A percentile compares a stretch with the other conserved stretches of the same genome.
These are phyloP conservation scores for Cercospora janseana DNA, from an alignment of 2,329 filamentous ascomycete species.

Conservation along the genomic window DNA sequence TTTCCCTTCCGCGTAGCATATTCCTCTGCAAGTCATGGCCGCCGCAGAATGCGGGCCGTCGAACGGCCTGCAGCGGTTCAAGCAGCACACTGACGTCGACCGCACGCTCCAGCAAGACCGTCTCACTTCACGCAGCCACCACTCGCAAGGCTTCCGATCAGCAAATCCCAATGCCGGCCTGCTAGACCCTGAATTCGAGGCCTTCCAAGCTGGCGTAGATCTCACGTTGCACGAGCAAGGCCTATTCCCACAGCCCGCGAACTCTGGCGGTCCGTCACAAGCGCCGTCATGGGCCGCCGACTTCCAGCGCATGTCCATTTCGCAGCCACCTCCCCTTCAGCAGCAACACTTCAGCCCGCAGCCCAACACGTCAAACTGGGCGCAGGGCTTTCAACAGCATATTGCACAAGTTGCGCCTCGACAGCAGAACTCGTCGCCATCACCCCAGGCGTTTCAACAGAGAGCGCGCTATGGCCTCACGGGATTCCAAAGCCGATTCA, in stretches of 20 bases:
- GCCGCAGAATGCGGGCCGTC: slow-evolving; percentile 72
- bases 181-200: slow-evolving; percentile 66
- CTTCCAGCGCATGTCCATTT: slow-evolving; percentile 50
- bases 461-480: slow-evolving; percentile 32
- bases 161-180: slow-evolving; percentile 53
- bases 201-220: slow-evolving; percentile 59
- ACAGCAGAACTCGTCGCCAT: slow-evolving; percentile 30
- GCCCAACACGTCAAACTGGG: slow-evolving; percentile 47
- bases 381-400: slow-evolving; percentile 57
- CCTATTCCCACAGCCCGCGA: slow-evolving; percentile 39
- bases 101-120: slow-evolving; percentile 72
- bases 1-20: neutral
- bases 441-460: slow-evolving; percentile 36
- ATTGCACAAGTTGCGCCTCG: slow-evolving; percentile 38
- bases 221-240: slow-evolving; percentile 42
- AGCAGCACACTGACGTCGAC: slow-evolving; percentile 67
- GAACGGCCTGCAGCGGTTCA: slow-evolving; percentile 70
- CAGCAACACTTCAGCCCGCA: slow-evolving; percentile 46
- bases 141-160: slow-evolving; percentile 60
- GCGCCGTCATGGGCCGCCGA: slow-evolving; percentile 50
- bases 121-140: slow-evolving; percentile 51
- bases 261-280: slow-evolving; percentile 29
- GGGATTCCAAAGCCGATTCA: slow-evolving; percentile 32
- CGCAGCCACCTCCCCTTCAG: slow-evolving; percentile 43
- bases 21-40: slow-evolving; percentile 51